These are phyloP conservation scores for Hamamelis virginiana DNA, from an alignment of 164 flowering plant genomes.

Conservation along the genomic window DNA sequence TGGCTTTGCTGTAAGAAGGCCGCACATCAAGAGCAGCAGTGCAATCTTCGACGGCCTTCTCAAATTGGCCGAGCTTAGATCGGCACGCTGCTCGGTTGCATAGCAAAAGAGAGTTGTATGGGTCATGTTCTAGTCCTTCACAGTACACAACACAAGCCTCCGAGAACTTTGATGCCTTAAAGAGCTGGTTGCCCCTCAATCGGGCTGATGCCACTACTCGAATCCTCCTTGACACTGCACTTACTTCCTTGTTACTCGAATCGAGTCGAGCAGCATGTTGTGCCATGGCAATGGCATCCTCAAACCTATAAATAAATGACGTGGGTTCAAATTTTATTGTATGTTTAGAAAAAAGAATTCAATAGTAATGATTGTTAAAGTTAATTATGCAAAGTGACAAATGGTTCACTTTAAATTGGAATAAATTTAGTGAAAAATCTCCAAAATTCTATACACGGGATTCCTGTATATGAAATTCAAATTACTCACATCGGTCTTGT, in stretches of 20 bases:
- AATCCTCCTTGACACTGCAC: slow-evolving; percentile 32
- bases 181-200: slow-evolving; percentile 66
- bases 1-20: slow-evolving; percentile 76
- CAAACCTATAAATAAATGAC: slow-evolving; percentile 46
- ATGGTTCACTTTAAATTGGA: neutral
- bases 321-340: too few species aligned
- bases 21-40: slow-evolving; percentile 50
- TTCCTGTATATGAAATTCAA: too few species aligned
- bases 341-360: too few species aligned
- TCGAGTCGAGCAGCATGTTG: slow-evolving; percentile 56
- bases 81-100: slow-evolving; percentile 86
- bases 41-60: slow-evolving; percentile 83
- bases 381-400: too few species aligned
- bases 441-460: too few species aligned
- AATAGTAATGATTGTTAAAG: too few species aligned
- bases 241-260: slow-evolving; percentile 46
- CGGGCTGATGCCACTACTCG: slow-evolving; percentile 54
- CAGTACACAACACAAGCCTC: slow-evolving; percentile 64
- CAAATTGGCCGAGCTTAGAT: slow-evolving; percentile 67
- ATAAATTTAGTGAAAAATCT: neutral
- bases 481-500: too few species aligned
- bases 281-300: slow-evolving; percentile 58
- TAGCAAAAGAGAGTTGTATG: slow-evolving; percentile 66
- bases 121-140: slow-evolving; percentile 73
- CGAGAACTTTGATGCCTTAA: slow-evolving; percentile 51